Base-by-base conservation (phyloP, 179 eudicot genomes). In the Sideroxylon spinosum region DNA sequence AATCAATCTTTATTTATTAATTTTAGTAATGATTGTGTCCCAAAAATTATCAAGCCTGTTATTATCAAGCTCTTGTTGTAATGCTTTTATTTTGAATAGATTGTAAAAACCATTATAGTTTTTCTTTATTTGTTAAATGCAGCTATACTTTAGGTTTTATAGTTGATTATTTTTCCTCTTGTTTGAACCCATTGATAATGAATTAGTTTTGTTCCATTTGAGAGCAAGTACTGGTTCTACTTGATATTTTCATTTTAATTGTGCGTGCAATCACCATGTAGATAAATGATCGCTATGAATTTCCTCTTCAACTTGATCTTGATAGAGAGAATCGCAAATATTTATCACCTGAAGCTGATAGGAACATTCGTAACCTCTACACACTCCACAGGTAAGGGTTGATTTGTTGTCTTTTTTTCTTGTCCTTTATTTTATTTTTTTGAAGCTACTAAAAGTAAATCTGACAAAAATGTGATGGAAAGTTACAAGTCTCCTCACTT, bases 261-360 rank as follows among this genome's bases (percentile, higher is more conserved):
- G 52, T 53, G 57, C 10, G n/a, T n/a, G 10, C 46, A 10, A 55
- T 66, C 19, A 32, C 52, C 70, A 16, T 84, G 86, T 84, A 91
- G 93, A 87, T 92, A 82, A 92, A 90, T 77, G 97, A 92, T 78
- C 94, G 94, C 64, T 89, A 90, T 79, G 97, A 92, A 81, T 92
- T 92, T 70, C 97, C 97, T 59, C 87, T 92, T 71, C 86, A 92
- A 81, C 90, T 92, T 66, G 94, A 92, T 75, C 91, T 92, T 81
- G 94, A 92, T 79, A 88, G 91, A 77, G 94, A 92, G 74, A 75
- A 89, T 79, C 92, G 97, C 20, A 92, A 88, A 84, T 92, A 92
- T 80, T 68, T 92, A 75, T 84, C 92, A 6, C 92, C 93, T 55
- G 91, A 85, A 68, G 90, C 91, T 8, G 93, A 91, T 85, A 90